Base-by-base conservation (phyloP, 441 rosid species). In the Euphorbia corollata region DNA sequence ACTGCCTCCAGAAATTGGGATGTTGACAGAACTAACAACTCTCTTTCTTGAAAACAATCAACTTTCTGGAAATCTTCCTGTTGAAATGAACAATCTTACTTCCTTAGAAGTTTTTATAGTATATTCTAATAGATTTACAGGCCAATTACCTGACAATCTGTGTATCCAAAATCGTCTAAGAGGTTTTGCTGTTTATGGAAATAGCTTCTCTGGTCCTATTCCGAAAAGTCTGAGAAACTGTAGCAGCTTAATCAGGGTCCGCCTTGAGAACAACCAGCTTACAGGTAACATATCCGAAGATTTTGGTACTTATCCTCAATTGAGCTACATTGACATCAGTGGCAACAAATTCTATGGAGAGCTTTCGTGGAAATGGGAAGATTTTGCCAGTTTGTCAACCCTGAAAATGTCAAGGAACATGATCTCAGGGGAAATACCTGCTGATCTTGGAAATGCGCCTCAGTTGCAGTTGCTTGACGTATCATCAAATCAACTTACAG, bases 281-380 rank as follows among this genome's bases (percentile, higher is more conserved):
- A 63, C 67, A 15, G 67, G 67, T 15, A 47, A 63, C 19, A 7
- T 63, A 24, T 63, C 67, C 18, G 59, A 65, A 51, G 68, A n/a
- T 34, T 65, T 53, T 13, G 59, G 68, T 0, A 6, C 39, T 11
- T 65, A 51, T 53, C 68, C 59, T 0, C 11, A 34, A 0, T 53
- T 65, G 68, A 53, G 8, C 7, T 65, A 51, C 41, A 9, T 65
- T 59, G 68, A 36, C 47, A 8, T 65, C 5, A 65, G 68, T 32
- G 60, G 12, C 11, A 65, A 65, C 60, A 65, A 53, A 10, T 53
- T 65, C 6, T 11, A 8, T 6, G 60, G 68, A 5, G 48, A 65
- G 60, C 68, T 65, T 18, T 50, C 47, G 1, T 65, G 68, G 68
- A 65, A 65, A 8, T 65, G 59, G 59, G 59, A 34, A 65, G 59